phyloP scores from a whole-genome alignment of 164 flowering plant species.

The Platanus orientalis region DNA sequence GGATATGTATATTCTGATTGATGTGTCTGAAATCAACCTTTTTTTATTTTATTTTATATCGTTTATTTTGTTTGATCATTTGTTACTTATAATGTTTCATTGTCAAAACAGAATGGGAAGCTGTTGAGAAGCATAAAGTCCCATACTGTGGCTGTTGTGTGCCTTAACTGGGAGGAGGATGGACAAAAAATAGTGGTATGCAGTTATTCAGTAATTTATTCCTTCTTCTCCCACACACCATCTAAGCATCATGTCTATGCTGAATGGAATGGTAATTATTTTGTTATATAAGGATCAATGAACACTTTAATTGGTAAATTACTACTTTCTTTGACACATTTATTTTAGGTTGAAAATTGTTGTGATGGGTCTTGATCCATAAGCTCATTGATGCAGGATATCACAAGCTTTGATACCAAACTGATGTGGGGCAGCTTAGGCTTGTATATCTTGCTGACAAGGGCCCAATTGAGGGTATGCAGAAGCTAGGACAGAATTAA shows the following conservation, averaged over 20 bases:
- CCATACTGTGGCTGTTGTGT: slow-evolving; percentile 67
- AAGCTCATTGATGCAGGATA: no score
- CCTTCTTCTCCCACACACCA: not conserved
- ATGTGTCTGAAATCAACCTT: not conserved
- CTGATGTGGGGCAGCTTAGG: no score
- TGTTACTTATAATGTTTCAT: not conserved
- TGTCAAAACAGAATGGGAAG: slow-evolving; percentile 71
- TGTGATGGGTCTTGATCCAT: no score
- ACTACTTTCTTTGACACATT: not conserved
- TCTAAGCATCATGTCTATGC: not conserved
- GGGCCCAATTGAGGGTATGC: no score
- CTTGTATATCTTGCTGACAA: no score
- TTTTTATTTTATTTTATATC: no score
- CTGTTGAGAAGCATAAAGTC: slow-evolving; percentile 71
- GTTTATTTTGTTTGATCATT: no score
- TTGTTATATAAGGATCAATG: not conserved
- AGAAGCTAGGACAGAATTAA: no score
- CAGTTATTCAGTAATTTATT: slow-evolving; percentile 5
- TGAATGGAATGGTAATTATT: not conserved
- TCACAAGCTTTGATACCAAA: no score
- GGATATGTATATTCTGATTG: slow-evolving; percentile 2
- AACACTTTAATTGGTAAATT: not conserved
- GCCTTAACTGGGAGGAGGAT: slow-evolving; percentile 92
- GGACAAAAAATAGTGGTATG: slow-evolving; percentile 40
- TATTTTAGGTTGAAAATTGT: no score